Conservation (phyloP, 257 asterid species). For the Capsicum rhomboideum region DNA sequence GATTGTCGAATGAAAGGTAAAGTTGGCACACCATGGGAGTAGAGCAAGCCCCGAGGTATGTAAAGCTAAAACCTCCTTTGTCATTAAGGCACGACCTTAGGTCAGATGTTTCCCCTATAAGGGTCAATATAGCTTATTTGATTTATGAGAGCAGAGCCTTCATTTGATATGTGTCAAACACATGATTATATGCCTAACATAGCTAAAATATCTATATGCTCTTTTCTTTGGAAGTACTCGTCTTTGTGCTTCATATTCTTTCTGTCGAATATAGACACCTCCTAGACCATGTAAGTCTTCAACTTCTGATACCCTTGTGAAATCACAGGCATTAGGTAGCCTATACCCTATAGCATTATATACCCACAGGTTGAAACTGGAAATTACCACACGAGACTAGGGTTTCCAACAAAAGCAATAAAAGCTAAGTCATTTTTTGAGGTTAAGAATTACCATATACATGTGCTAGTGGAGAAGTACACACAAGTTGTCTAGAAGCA, state of each 20-base stretch:
- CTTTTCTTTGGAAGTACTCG: not conserved
- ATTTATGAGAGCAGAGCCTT: not conserved
- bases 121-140: not conserved
- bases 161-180: not conserved
- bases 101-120: not conserved
- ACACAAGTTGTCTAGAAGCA: not conserved
- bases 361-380: not conserved
- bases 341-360: not conserved
- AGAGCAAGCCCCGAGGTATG: not conserved
- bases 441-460: not conserved
- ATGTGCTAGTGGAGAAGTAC: not conserved
- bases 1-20: not conserved
- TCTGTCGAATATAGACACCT: not conserved
- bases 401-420: not conserved
- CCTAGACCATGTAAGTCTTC: not conserved
- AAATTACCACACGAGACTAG: not conserved
- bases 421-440: not conserved
- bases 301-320: not conserved
- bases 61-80: not conserved
- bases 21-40: not conserved
- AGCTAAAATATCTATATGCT: not conserved
- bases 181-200: not conserved
- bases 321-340: no score
- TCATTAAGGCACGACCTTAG: not conserved
- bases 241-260: not conserved